These are phyloP conservation scores for Clonostachys chloroleuca DNA, from an alignment of 2,329 filamentous ascomycete species.

Conservation along the genomic window DNA sequence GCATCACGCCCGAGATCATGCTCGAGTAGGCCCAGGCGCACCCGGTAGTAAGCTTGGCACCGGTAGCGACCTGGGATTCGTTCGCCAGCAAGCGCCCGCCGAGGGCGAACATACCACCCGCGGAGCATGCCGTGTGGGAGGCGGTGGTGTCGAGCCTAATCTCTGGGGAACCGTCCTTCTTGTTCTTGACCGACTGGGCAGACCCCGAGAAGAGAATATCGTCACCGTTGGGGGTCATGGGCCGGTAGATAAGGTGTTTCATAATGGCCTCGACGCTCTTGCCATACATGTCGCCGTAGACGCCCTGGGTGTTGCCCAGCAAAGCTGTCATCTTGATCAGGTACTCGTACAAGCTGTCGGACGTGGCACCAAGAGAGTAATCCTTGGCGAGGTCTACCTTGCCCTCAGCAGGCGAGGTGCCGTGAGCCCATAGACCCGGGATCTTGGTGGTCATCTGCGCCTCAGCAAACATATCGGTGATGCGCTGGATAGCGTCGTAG, in stretches of 20 bases:
- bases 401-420: slow-evolving; percentile 51
- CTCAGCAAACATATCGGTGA: slow-evolving; percentile 62
- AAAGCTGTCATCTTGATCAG: slow-evolving; percentile 59
- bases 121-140: slow-evolving; percentile 60
- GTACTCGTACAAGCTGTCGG: slow-evolving; percentile 57
- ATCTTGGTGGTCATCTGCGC: slow-evolving; percentile 64
- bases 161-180: slow-evolving; percentile 36
- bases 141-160: slow-evolving; percentile 33
- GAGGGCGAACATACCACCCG: slow-evolving; percentile 61
- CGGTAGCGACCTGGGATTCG: slow-evolving; percentile 38
- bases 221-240: slow-evolving; percentile 55
- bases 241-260: slow-evolving; percentile 63
- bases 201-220: slow-evolving; percentile 61
- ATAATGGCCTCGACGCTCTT: slow-evolving; percentile 54
- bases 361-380: slow-evolving; percentile 46
- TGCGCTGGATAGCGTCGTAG: slow-evolving; percentile 68
- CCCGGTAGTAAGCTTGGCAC: slow-evolving; percentile 43
- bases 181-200: slow-evolving; percentile 16
- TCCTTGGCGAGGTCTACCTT: slow-evolving; percentile 26
- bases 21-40: slow-evolving; percentile 53
- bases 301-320: slow-evolving; percentile 52
- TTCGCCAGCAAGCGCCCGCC: slow-evolving; percentile 50
- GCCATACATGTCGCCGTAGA: slow-evolving; percentile 63
- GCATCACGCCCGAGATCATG: slow-evolving; percentile 50
- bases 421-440: slow-evolving; percentile 66